Evolutionary conservation across 371 early-diverging fungal species (phyloP), one percentile per base, ranked within the genome.

Genomic region (Coemansia sp.): DNA sequence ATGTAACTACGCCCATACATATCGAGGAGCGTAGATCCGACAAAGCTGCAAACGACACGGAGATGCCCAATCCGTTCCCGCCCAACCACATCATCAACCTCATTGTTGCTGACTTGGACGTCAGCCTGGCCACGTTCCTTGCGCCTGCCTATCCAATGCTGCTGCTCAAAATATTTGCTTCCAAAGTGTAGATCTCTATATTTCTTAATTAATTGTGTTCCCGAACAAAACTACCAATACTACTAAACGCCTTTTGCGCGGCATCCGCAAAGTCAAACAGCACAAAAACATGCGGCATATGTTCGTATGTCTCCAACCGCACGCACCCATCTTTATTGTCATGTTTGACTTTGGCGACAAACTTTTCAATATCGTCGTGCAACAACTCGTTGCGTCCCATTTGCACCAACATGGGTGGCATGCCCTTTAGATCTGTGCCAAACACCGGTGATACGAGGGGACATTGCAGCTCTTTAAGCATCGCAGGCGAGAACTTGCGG

Each of bases 241-340:
- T 64, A 1, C 42, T 47, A 64, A 75, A 75, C 11, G 75, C 75
- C 25, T 53, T 42, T 50, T 64, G 55, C 2, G 75, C 70, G 0
- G 67, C 59, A 2, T 63, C 67, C 5, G 70, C 55, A 64, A 75
- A 75, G 50, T 75, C 64, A 14, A 89, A 72, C 57, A 88, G 73
- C 23, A 85, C 83, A 71, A 91, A 93, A 5, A 87, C 91, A 72
- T 93, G 93, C 1, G 90, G 89, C 86, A 91, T 91, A 62, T 91
- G 89, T n/a, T 77, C 82, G 72, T 86, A 93, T 30, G 84, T 42
- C 56, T 68, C 62, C 12, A 71, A 48, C 14, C 4, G 2, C 4
- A 52, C 4, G 23, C 62, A 64, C 0, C 37, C 40, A 20, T 42
- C 3, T 0, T 30, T 39, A 37, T 53, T 61, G 4, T 72, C 56